phyloP scores from a whole-genome alignment of 2,329 filamentous ascomycete species.

The Aspergillus flavus region DNA sequence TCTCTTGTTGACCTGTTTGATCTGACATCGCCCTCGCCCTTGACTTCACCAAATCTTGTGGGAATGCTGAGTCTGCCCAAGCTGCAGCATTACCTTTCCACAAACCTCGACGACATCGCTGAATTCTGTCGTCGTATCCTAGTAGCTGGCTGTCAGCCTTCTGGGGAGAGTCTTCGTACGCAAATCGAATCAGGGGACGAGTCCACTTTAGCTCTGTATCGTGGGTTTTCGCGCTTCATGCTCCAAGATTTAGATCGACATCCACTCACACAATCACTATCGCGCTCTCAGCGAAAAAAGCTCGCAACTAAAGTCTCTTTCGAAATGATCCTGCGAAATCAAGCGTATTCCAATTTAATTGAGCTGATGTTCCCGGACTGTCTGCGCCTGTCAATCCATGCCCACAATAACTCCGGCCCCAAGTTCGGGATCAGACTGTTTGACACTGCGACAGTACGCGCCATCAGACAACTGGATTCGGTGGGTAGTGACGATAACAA shows the following conservation, averaged over 20 bases:
- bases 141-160: slow-evolving; percentile 2
- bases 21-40: not conserved
- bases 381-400: slow-evolving; percentile 53
- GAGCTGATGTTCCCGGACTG: slow-evolving; percentile 50
- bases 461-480: slow-evolving; percentile 20
- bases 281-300: slow-evolving; percentile 39
- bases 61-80: not conserved
- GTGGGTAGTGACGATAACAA: not conserved
- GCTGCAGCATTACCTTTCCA: not conserved
- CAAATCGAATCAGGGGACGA: slow-evolving; percentile 33
- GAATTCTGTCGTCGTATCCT: not conserved
- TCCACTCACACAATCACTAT: slow-evolving; percentile 22
- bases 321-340: slow-evolving; percentile 47
- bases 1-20: slow-evolving; percentile 9
- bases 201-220: slow-evolving; percentile 35
- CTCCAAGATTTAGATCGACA: slow-evolving; percentile 34
- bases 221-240: slow-evolving; percentile 42
- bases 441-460: slow-evolving; percentile 31
- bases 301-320: slow-evolving; percentile 35
- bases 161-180: slow-evolving; percentile 23
- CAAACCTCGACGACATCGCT: not conserved
- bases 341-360: slow-evolving; percentile 53
- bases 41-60: not conserved
- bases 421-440: slow-evolving; percentile 49
- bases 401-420: slow-evolving; percentile 31